phyloP scores from a whole-genome alignment of 441 rosid species.

The Daphne laureola region DNA sequence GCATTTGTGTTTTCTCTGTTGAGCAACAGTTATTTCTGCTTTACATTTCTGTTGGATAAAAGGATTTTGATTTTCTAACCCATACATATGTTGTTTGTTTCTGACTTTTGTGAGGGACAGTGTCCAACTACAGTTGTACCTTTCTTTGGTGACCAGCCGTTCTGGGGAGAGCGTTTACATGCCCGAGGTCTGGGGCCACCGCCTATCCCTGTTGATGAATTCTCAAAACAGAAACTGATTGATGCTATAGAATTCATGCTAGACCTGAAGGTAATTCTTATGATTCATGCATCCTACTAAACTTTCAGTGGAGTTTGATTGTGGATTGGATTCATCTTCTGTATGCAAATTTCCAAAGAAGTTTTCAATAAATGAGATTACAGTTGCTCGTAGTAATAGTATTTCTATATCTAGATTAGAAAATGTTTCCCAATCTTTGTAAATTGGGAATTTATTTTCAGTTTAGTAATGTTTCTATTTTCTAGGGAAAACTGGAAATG shows the following conservation, averaged over 20 bases:
- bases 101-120: slow-evolving; percentile 26
- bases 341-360: too few species aligned
- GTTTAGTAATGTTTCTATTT: too few species aligned
- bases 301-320: too few species aligned
- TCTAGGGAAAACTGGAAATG: too few species aligned
- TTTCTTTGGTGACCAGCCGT: slow-evolving; percentile 97
- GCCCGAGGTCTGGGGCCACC: slow-evolving; percentile 90
- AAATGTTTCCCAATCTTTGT: too few species aligned
- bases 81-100: neutral
- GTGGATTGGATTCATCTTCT: too few species aligned
- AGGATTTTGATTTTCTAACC: neutral
- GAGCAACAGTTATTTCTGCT: slow-evolving; percentile 7
- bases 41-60: neutral
- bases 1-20: neutral
- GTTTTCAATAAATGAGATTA: neutral
- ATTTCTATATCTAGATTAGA: too few species aligned
- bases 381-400: too few species aligned
- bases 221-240: slow-evolving; percentile 69
- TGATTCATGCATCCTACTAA: too few species aligned
- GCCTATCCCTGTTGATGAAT: slow-evolving; percentile 88
- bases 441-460: too few species aligned
- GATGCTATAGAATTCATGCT: slow-evolving; percentile 84
- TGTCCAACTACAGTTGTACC: slow-evolving; percentile 96
- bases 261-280: slow-evolving; percentile 62
- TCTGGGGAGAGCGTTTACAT: slow-evolving; percentile 93